phyloP scores from a whole-genome alignment of 495 filamentous ascomycete genomes.

The Penicillium bialowiezense region DNA sequence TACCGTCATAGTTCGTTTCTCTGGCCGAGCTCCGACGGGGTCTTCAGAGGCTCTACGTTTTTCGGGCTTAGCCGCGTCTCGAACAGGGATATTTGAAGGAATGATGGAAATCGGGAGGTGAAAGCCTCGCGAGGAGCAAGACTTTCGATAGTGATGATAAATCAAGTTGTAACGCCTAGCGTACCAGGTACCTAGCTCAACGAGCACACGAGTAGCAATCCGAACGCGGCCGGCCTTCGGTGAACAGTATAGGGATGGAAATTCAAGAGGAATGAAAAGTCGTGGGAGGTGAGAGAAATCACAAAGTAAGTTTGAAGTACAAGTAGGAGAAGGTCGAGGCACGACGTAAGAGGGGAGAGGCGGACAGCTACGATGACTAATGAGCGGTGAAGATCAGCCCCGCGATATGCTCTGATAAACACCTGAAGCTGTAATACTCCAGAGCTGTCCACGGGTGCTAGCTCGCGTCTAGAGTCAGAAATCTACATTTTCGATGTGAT shows the following conservation, averaged over 20 bases:
- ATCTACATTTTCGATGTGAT: background rate
- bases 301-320: conserved; percentile 10
- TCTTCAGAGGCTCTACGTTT: conserved; percentile 82
- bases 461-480: background rate
- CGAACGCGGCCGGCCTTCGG: conserved; percentile 2
- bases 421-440: background rate
- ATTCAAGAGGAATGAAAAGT: conserved; percentile 7
- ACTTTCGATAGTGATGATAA: conserved; percentile 38
- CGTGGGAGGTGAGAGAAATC: conserved; percentile 8
- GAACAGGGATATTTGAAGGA: conserved; percentile 53
- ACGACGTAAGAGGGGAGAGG: conserved; percentile 41
- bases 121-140: conserved; percentile 55
- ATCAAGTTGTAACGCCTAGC: conserved; percentile 30
- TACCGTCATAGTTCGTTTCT: conserved; percentile 84
- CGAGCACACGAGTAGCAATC: conserved; percentile 16
- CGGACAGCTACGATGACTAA: conserved; percentile 6
- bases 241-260: conserved; percentile 14
- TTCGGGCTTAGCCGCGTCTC: conserved; percentile 65
- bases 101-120: conserved; percentile 47
- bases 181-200: conserved; percentile 33
- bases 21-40: conserved; percentile 62
- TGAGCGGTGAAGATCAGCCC: conserved; percentile 16
- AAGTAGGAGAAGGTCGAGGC: conserved; percentile 6
- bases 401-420: conserved; percentile 2
- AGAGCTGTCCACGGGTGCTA: too few species aligned